A percentile compares a stretch with the other conserved stretches of the same genome.
phyloP scores from a whole-genome alignment of 202 grass and related monocot species.

The Tripidium arundinaceum region DNA sequence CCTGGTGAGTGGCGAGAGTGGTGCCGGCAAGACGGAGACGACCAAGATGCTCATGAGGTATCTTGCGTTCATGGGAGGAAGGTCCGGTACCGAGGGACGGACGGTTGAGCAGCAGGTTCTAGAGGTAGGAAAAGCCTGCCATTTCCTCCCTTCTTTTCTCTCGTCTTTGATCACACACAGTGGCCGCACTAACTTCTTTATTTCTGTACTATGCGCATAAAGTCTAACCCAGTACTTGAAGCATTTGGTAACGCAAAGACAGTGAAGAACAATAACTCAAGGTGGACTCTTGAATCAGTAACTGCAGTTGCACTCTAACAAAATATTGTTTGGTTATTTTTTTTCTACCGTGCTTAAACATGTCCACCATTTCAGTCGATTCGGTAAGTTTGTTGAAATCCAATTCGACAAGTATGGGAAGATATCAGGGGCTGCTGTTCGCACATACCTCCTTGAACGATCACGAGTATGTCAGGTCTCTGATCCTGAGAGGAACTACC shows the following conservation, averaged over 20 bases:
- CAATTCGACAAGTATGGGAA: slow-evolving; percentile 94
- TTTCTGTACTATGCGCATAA: slow-evolving; percentile 25
- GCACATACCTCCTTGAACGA: slow-evolving; percentile 89
- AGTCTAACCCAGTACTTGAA: slow-evolving; percentile 98
- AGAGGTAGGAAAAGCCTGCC: slow-evolving; percentile 44
- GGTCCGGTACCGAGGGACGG: slow-evolving; percentile 76
- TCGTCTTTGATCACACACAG: slow-evolving; percentile 2
- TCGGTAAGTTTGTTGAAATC: slow-evolving; percentile 98
- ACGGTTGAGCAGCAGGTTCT: slow-evolving; percentile 95
- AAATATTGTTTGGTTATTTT: background rate
- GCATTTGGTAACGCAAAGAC: slow-evolving; percentile 99
- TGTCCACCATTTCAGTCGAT: slow-evolving; percentile 51
- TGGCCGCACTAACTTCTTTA: background rate
- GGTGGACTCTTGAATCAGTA: slow-evolving; percentile 38
- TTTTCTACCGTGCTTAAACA: background rate
- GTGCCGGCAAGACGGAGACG: slow-evolving; percentile 93
- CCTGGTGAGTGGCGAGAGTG: slow-evolving; percentile 92
- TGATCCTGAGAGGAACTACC: slow-evolving; percentile 98
- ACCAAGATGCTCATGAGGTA: slow-evolving; percentile 99
- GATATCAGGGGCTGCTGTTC: slow-evolving; percentile 93
- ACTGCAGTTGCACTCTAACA: background rate
- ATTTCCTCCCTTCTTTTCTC: background rate
- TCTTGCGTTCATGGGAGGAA: slow-evolving; percentile 91
- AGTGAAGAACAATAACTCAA: slow-evolving; percentile 95
- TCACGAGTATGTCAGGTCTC: slow-evolving; percentile 90